A percentile compares a stretch with the other conserved stretches of the same genome.
Evolutionary conservation across 2,329 filamentous ascomycete genomes (phyloP).

Genomic region (Alternaria metachromatica): DNA sequence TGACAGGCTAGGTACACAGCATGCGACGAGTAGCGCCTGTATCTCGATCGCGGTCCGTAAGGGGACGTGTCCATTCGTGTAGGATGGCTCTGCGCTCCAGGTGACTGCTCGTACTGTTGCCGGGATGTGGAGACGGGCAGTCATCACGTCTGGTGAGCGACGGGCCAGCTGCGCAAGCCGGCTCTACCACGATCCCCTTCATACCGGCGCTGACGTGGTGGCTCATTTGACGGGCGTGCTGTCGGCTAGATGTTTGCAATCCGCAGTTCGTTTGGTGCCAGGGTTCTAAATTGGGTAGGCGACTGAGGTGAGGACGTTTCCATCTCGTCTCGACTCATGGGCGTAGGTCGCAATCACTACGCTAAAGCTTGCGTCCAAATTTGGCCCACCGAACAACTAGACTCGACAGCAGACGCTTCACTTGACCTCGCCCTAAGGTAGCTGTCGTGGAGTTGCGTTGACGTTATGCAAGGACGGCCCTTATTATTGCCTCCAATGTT

Average conservation of each 20-base stretch:
- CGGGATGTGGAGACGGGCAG: slow-evolving; percentile 15
- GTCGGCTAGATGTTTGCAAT: slow-evolving; percentile 5
- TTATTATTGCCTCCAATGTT: slow-evolving; percentile 31
- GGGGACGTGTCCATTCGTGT: slow-evolving; percentile 16
- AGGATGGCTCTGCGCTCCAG: slow-evolving; percentile 23
- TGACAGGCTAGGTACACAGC: slow-evolving; percentile 38
- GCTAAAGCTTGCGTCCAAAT: slow-evolving; percentile 17
- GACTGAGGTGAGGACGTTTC: slow-evolving; percentile 8
- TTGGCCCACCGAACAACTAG: background rate
- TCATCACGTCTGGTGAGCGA: slow-evolving; percentile 10
- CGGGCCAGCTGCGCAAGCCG: slow-evolving; percentile 8
- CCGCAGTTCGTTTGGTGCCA: slow-evolving; percentile 3
- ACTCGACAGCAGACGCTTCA: slow-evolving; percentile 22
- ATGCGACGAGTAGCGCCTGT: slow-evolving; percentile 28
- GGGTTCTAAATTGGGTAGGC: background rate
- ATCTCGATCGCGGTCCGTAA: slow-evolving; percentile 23
- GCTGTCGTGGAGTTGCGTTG: slow-evolving; percentile 16
- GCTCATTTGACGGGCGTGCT: background rate
- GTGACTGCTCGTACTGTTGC: slow-evolving; percentile 12
- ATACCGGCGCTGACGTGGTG: slow-evolving; percentile 8
- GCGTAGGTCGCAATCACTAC: slow-evolving; percentile 7
- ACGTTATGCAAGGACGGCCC: slow-evolving; percentile 36
- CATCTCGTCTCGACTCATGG: slow-evolving; percentile 12
- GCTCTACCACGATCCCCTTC: background rate
- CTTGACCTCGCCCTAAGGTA: slow-evolving; percentile 12